Evolutionary conservation across 441 rosid genomes (phyloP), one percentile per base, ranked within the genome.

Genomic region (Corymbia citriodora): DNA sequence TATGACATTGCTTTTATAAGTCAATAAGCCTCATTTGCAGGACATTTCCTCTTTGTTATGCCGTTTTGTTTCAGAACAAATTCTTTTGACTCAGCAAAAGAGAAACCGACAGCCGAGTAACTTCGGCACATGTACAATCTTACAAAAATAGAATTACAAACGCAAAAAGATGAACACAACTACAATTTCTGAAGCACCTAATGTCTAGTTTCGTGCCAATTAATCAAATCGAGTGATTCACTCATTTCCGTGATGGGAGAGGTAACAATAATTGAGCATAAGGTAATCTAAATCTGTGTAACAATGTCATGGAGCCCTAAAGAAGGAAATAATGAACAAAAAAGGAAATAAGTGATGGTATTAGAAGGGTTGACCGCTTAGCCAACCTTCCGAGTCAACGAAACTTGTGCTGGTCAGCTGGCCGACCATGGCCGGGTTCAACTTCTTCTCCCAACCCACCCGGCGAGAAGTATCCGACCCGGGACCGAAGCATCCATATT

Each of bases 401-500:
- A 92, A 97, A 33, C 88, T 85, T 31, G 93, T 91, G 92, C 94
- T 93, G 36, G 87, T 91, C 63, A 96, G 25, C 52, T 85, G 59
- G 48, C 81, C 23, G 53, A 95, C 59, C 5, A 9, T 5, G 1
- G 63, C 54, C 16, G 12, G 17, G 49, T 55, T 91, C 4, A 95
- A 90, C 88, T 92, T 93, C 94, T 93, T 95, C 70, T 89, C 92
- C 99, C 99, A 97, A 1, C 54, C 87, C 49, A 96, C 98, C 63
- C 98, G 92, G 36, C 36, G 45, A 27, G 89, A 52, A 8, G 91
- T 93, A 54, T 93, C 90, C 1, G 99, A 91, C 87, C 99, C 99
- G 29, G 94, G 90, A 87, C 99, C 98, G 2, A 63, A 92, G 90
- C 95, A 93, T 2, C 94, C 94, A 57, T 92, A 86, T 90, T 97